Evolutionary conservation across 306 rosid species (phyloP).

Genomic region (Elaeagnus macrophylla): DNA sequence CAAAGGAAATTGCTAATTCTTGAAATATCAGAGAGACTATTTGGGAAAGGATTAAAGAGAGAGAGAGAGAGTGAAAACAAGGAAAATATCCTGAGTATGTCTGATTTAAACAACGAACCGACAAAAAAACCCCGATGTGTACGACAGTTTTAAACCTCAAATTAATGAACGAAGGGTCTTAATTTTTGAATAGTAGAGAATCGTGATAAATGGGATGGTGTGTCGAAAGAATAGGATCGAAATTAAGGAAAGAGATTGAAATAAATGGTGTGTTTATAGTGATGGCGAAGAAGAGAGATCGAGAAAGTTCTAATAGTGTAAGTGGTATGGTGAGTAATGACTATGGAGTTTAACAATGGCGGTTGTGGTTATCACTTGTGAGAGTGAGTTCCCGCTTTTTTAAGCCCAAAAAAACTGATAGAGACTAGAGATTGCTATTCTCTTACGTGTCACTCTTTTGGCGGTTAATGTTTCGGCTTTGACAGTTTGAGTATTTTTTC

Average conservation of each 20-base stretch:
- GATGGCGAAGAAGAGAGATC: too few relatives aligned
- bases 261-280: not conserved
- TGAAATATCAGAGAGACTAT: too few relatives aligned
- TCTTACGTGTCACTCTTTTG: too few relatives aligned
- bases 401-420: too few relatives aligned
- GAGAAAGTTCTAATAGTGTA: too few relatives aligned
- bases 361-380: conserved; percentile 13
- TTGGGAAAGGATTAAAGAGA: not conserved
- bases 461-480: too few relatives aligned
- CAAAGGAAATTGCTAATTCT: not conserved
- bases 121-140: not conserved
- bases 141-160: conserved; percentile 1
- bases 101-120: not conserved
- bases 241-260: not conserved
- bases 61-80: not conserved
- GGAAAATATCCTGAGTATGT: too few relatives aligned
- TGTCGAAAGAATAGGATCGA: conserved; percentile 33
- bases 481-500: too few relatives aligned
- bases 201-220: not conserved
- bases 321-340: too few relatives aligned
- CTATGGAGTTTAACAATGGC: not conserved
- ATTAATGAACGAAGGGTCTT: too few relatives aligned
- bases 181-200: not conserved
- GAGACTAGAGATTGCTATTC: too few relatives aligned
- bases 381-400: conserved; percentile 27